phyloP scores from a whole-genome alignment of 345 rosid genomes.

The Eucalyptus curtisii region DNA sequence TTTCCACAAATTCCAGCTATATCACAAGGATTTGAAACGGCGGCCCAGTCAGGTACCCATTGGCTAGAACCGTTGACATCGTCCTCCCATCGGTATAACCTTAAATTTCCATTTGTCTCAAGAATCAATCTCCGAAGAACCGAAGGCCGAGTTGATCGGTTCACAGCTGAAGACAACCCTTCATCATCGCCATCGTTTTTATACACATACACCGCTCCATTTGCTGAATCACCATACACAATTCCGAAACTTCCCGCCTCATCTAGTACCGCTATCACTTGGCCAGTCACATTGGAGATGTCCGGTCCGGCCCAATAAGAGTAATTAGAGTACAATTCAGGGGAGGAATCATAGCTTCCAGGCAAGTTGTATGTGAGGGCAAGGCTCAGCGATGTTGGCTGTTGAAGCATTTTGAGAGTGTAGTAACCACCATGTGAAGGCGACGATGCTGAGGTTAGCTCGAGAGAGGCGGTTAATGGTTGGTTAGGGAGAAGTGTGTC shows the following conservation, averaged over 20 bases:
- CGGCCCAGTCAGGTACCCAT: conserved; percentile 93
- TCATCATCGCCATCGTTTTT: conserved; percentile 48
- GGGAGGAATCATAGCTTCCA: conserved; percentile 4
- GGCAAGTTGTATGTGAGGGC: conserved; percentile 64
- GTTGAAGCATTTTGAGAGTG: conserved; percentile 78
- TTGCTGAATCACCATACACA: conserved; percentile 60
- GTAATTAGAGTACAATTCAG: conserved; percentile 35
- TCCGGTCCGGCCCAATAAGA: conserved; percentile 91
- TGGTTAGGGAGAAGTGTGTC: conserved; percentile 87
- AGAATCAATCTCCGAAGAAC: conserved; percentile 52
- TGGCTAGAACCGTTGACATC: conserved; percentile 67
- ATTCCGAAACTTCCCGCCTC: conserved; percentile 83
- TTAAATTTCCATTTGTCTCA: conserved; percentile 66
- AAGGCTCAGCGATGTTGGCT: conserved; percentile 75
- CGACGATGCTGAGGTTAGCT: conserved; percentile 46
- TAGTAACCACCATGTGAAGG: conserved; percentile 43
- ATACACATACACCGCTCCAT: conserved; percentile 72
- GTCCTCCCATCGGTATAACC: conserved; percentile 77
- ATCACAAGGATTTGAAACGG: conserved; percentile 80
- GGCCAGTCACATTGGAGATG: conserved; percentile 77
- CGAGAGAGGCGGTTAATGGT: conserved; percentile 55
- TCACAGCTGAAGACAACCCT: conserved; percentile 23
- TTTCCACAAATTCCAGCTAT: conserved; percentile 83
- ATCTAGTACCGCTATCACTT: conserved; percentile 57
- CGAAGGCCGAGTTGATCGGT: conserved; percentile 12